These are phyloP conservation scores for Blastobotrys persicus DNA, from an alignment of 1,139 yeast species.

Conservation along the genomic window DNA sequence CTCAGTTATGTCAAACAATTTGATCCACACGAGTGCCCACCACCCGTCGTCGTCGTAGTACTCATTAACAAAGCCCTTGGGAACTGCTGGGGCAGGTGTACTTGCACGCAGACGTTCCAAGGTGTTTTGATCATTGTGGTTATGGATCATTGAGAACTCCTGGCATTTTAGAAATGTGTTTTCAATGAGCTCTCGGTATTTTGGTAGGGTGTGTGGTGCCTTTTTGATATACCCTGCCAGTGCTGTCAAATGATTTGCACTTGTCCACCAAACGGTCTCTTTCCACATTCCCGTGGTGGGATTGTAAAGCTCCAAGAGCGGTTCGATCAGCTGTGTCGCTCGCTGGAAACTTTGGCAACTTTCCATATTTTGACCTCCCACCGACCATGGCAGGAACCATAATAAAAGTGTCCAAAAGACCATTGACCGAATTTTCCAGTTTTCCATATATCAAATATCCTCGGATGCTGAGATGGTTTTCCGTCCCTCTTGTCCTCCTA, in stretches of 20 bases:
- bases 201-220: conserved; percentile 3
- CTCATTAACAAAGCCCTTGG: conserved; percentile 18
- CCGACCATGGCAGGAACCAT: neutral
- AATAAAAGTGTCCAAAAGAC: neutral
- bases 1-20: conserved; percentile 19
- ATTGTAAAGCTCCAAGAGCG: conserved; percentile 7
- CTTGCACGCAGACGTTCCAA: conserved; percentile 3
- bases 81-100: conserved; percentile 16
- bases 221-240: conserved; percentile 5
- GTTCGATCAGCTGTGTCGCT: conserved; percentile 9
- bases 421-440: no score
- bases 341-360: conserved; percentile 1
- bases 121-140: conserved; percentile 4
- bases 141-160: conserved; percentile 8
- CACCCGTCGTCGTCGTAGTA: conserved; percentile 25
- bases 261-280: conserved; percentile 15
- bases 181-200: conserved; percentile 1
- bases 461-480: no score
- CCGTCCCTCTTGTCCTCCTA: no score
- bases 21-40: conserved; percentile 26
- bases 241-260: conserved; percentile 9
- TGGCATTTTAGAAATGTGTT: conserved; percentile 13
- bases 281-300: conserved; percentile 14
- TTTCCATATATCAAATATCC: no score
- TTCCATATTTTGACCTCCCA: neutral